Evolutionary conservation across 768 basidiomycete genomes (phyloP).

Genomic region (Zangia roseola): DNA sequence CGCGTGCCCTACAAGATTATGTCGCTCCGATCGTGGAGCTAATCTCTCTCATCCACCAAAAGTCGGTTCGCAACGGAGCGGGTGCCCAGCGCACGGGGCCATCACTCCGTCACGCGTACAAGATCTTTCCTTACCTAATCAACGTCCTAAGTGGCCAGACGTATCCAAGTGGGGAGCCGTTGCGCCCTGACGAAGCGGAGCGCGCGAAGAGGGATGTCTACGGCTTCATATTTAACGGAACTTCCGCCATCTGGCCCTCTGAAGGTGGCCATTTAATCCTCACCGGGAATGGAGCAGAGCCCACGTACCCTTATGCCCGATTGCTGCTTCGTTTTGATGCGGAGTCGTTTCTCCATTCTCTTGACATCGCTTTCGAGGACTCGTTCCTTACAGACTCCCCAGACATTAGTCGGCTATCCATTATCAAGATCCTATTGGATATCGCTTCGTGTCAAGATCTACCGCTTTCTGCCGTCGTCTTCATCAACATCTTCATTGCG

Average conservation of each 20-base stretch:
- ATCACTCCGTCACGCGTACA: constrained; percentile 74
- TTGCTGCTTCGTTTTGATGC: constrained; percentile 85
- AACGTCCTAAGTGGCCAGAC: constrained; percentile 77
- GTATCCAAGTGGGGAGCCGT: constrained; percentile 79
- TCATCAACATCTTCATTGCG: constrained; percentile 94
- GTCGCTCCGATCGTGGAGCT: constrained; percentile 87
- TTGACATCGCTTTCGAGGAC: constrained; percentile 96
- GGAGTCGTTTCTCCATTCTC: constrained; percentile 88
- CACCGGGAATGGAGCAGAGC: constrained; percentile 71
- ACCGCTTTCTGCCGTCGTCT: constrained; percentile 63
- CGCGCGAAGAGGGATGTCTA: constrained; percentile 76
- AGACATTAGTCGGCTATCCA: constrained; percentile 70
- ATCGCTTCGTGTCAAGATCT: constrained; percentile 57
- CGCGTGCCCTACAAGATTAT: constrained; percentile 82
- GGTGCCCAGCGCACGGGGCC: constrained; percentile 11
- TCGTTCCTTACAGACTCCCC: constrained; percentile 75
- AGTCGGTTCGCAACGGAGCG: constrained; percentile 7
- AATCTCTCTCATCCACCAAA: constrained; percentile 66
- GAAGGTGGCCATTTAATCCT: constrained; percentile 71
- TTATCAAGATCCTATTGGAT: constrained; percentile 84
- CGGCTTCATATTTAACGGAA: constrained; percentile 79
- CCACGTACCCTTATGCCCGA: constrained; percentile 87
- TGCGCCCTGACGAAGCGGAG: constrained; percentile 62
- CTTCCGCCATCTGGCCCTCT: constrained; percentile 78
- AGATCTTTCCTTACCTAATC: constrained; percentile 86